These are phyloP conservation scores for Pichia phayaonensis DNA, from an alignment of 805 yeast species.

Conservation along the genomic window DNA sequence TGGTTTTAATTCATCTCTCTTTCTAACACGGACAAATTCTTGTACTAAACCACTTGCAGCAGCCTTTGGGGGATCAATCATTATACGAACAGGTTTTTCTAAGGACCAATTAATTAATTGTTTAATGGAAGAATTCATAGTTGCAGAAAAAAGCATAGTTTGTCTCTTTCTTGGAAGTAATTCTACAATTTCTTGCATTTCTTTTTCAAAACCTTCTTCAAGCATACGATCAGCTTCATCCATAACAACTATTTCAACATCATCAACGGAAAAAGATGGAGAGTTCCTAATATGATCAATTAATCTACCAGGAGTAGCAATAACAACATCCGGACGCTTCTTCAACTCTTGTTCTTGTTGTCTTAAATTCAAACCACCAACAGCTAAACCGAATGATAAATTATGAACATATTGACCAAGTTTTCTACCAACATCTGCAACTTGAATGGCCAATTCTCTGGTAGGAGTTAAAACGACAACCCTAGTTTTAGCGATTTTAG, in stretches of 20 bases:
- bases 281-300: slow-evolving; percentile 96
- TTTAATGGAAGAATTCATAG: slow-evolving; percentile 92
- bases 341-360: slow-evolving; percentile 94
- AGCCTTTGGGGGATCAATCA: slow-evolving; percentile 95
- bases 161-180: slow-evolving; percentile 88
- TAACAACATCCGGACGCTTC: slow-evolving; percentile 88
- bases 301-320: slow-evolving; percentile 98
- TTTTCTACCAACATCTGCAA: slow-evolving; percentile 85
- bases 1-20: slow-evolving; percentile 77
- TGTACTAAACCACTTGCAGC: slow-evolving; percentile 87
- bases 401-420: slow-evolving; percentile 70
- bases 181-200: slow-evolving; percentile 81
- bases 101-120: slow-evolving; percentile 81
- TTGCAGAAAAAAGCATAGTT: slow-evolving; percentile 91
- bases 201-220: slow-evolving; percentile 97
- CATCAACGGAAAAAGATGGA: slow-evolving; percentile 83
- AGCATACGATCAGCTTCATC: slow-evolving; percentile 99
- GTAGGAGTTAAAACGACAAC: slow-evolving; percentile 92
- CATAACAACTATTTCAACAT: slow-evolving; percentile 84
- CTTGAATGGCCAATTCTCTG: slow-evolving; percentile 96
- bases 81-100: slow-evolving; percentile 84
- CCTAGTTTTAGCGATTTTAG: slow-evolving; percentile 78
- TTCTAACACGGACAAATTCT: slow-evolving; percentile 91
- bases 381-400: slow-evolving; percentile 87
- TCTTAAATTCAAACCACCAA: slow-evolving; percentile 93